phyloP scores from a whole-genome alignment of 805 yeast genomes.

The Candida chauliodis region DNA sequence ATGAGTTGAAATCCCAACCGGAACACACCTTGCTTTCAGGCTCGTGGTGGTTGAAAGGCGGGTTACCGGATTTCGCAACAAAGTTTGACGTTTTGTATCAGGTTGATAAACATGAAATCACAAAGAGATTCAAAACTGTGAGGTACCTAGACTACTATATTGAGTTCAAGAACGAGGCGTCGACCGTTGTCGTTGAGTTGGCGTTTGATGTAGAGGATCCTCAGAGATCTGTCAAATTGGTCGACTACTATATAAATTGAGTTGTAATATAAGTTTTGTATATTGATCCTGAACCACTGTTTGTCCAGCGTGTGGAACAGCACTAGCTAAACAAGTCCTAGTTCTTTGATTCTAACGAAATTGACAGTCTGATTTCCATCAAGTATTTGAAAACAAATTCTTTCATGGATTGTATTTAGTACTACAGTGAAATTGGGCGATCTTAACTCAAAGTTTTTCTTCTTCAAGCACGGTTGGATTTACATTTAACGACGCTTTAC shows the following conservation, averaged over 20 bases:
- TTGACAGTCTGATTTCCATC: no score
- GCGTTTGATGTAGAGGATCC: constrained; percentile 57
- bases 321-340: no score
- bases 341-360: no score
- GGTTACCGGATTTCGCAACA: constrained; percentile 52
- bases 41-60: constrained; percentile 67
- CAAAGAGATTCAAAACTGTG: constrained; percentile 52
- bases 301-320: no score
- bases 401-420: no score
- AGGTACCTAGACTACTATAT: constrained; percentile 65
- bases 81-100: constrained; percentile 56
- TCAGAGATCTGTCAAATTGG: constrained; percentile 39
- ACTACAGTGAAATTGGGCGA: no score
- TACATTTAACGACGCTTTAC: no score
- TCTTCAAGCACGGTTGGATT: no score
- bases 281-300: no score
- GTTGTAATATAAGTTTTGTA: neutral
- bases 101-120: constrained; percentile 53
- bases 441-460: no score
- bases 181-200: constrained; percentile 60
- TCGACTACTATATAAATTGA: constrained; percentile 16
- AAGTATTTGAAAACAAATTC: no score
- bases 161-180: constrained; percentile 62
- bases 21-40: constrained; percentile 23
- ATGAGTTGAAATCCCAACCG: constrained; percentile 27